phyloP scores from a whole-genome alignment of 352 stramenopile genomes.

The Blastocystis sp. region DNA sequence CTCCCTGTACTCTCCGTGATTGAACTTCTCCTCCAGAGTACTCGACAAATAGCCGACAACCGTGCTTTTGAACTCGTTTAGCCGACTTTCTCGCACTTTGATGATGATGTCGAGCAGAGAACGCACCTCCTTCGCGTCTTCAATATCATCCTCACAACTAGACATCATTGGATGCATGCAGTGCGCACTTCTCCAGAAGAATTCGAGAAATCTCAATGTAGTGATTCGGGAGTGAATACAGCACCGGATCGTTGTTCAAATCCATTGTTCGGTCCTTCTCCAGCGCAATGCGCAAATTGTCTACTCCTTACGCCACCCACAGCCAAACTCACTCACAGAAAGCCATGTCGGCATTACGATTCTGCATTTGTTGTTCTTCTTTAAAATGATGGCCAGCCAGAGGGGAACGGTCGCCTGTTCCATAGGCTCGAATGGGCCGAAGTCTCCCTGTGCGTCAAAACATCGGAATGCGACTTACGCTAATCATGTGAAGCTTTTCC shows the following conservation, averaged over 20 bases:
- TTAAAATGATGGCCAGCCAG: slow-evolving; percentile 62
- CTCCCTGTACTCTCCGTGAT: neutral
- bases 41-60: slow-evolving; percentile 29
- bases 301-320: neutral
- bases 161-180: too few species aligned
- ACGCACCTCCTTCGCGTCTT: slow-evolving; percentile 22
- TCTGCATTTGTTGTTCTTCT: slow-evolving; percentile 65
- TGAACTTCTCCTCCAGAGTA: slow-evolving; percentile 20
- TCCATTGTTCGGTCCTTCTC: slow-evolving; percentile 25
- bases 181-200: slow-evolving; percentile 39
- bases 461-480: neutral
- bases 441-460: slow-evolving; percentile 32
- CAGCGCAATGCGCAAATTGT: slow-evolving; percentile 1
- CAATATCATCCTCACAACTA: slow-evolving; percentile 64
- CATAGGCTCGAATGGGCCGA: slow-evolving; percentile 66
- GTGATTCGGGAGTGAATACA: slow-evolving; percentile 8
- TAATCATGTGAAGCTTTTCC: slow-evolving; percentile 43
- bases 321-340: slow-evolving; percentile 10
- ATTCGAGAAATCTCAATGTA: slow-evolving; percentile 59
- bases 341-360: slow-evolving; percentile 65
- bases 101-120: slow-evolving; percentile 39
- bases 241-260: neutral
- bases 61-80: slow-evolving; percentile 44
- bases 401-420: slow-evolving; percentile 43
- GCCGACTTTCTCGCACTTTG: slow-evolving; percentile 54